These are phyloP conservation scores for Syzygium grande DNA, from an alignment of 345 rosid species.

Conservation along the genomic window DNA sequence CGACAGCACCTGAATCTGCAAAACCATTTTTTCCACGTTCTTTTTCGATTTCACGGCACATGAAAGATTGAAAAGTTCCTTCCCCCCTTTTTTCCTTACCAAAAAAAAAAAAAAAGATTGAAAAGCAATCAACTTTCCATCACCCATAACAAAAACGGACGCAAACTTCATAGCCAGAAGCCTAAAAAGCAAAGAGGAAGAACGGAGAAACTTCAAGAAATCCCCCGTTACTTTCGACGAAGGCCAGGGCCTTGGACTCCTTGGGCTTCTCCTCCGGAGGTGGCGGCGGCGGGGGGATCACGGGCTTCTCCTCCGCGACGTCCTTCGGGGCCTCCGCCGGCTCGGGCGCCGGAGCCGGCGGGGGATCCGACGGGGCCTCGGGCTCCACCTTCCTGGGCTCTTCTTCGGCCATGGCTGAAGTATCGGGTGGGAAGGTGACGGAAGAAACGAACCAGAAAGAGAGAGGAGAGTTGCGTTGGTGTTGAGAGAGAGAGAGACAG, in stretches of 20 bases:
- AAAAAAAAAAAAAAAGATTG: too few species aligned
- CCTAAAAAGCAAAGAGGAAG: background rate
- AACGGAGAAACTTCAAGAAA: background rate
- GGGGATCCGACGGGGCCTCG: conserved; percentile 14
- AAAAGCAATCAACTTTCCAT: background rate
- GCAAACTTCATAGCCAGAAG: background rate
- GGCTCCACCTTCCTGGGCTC: conserved; percentile 35
- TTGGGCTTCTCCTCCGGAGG: conserved; percentile 19
- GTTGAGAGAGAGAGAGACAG: background rate
- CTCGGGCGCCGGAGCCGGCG: too few species aligned
- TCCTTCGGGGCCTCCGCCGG: conserved; percentile 22
- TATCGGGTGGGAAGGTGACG: background rate
- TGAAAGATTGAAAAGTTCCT: too few species aligned
- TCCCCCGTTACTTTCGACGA: conserved; percentile 22
- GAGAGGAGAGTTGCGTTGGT: background rate
- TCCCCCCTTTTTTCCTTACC: too few species aligned
- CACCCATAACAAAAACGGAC: background rate
- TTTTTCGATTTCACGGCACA: background rate
- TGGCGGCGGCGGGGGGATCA: conserved; percentile 16
- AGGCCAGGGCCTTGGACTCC: conserved; percentile 22
- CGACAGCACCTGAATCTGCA: background rate
- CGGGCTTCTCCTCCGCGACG: conserved; percentile 33
- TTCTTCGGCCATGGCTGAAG: conserved; percentile 33
- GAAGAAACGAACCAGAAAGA: background rate
- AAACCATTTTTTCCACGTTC: rapidly evolving